Evolutionary conservation across 805 yeast species (phyloP), one percentile per base, ranked within the genome.

Genomic region (Teunomyces kruisii): DNA sequence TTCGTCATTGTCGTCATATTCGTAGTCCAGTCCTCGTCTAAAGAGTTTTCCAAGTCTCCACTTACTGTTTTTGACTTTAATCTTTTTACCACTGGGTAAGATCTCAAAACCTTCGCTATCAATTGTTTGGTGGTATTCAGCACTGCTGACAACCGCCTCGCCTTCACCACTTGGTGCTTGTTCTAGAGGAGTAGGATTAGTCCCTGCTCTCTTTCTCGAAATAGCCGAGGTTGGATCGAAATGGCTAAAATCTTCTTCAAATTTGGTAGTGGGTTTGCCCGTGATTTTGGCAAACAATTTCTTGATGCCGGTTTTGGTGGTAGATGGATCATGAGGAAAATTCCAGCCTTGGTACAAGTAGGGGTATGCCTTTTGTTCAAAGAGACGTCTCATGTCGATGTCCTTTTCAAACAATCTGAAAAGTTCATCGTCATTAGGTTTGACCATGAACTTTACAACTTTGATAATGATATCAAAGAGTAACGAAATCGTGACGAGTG

Each of bases 291-390:
- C 45, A 19, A 53, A 39, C 4, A 56, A n/a, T 2, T 45, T 33
- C 13, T 42, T 26, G 14, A 58, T 14, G 7, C 19, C 36, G 5
- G 44, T 40, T 19, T 41, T 42, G 1, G 55, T 51, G 2, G 64
- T 59, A 6, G 74, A 68, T 1, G 62, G 53, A 46, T 82, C 85
- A 43, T 66, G 68, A 3, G 72, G 70, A 80, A 85, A 81, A 3
- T 76, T 76, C 96, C 95, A 86, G 2, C 95, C 84, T 59, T 87
- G 94, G 41, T 76, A 69, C 62, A 94, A 73, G 51, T 90, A 95
- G 22, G 72, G 72, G 56, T 74, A 84, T 0, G 97, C 84, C 33
- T 77, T 84, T 24, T 78, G 63, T 62, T 94, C 98, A 55, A 94
- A 75, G 33, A 78, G 73, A 50, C 79, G 78, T 54, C 94, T 76